A percentile compares a stretch with the other conserved stretches of the same genome.
These are phyloP conservation scores for Colletotrichum viniferum DNA, from an alignment of 2,329 filamentous ascomycete genomes.

Conservation along the genomic window DNA sequence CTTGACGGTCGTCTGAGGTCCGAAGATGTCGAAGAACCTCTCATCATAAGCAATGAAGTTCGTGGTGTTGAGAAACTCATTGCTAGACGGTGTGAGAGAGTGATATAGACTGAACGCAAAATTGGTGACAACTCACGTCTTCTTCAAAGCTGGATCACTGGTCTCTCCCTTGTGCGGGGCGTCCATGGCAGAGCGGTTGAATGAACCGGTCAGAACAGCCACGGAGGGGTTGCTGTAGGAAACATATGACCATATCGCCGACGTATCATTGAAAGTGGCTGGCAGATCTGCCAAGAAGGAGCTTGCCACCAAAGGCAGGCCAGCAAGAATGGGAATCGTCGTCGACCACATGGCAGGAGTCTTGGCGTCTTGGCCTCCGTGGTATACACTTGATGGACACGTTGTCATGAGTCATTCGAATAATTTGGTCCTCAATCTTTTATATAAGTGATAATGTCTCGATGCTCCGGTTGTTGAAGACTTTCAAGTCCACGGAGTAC, in stretches of 20 bases:
- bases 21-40: background rate
- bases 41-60: background rate
- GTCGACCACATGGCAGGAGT: background rate
- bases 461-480: background rate
- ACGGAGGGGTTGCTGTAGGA: background rate
- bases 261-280: background rate
- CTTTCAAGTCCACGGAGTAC: background rate
- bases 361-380: background rate
- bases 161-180: background rate
- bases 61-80: background rate
- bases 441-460: background rate
- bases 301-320: background rate
- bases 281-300: background rate
- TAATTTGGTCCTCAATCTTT: background rate
- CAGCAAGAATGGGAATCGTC: background rate
- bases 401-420: background rate
- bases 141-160: background rate
- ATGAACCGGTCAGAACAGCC: background rate
- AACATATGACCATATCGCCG: background rate
- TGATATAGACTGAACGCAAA: too few relatives aligned
- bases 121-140: background rate
- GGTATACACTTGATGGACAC: background rate
- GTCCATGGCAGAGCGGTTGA: background rate
- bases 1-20: background rate
- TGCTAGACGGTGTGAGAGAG: background rate